Evolutionary conservation across 2,329 filamentous ascomycete genomes (phyloP).

Genomic region (Emergomyces orientalis): DNA sequence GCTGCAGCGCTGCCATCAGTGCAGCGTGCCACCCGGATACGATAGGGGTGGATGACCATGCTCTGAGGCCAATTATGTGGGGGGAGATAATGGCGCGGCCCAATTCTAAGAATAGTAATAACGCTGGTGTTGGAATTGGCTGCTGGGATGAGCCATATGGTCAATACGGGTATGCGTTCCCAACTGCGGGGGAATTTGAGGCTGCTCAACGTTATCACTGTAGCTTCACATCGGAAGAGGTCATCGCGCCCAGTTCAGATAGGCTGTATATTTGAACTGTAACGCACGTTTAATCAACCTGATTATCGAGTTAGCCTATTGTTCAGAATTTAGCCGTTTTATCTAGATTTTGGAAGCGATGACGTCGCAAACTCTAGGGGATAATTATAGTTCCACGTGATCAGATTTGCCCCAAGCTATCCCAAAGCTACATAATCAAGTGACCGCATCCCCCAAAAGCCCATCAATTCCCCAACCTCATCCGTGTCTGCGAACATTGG

Average conservation of each 20-base stretch:
- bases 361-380: not conserved
- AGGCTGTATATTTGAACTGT: not conserved
- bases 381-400: not conserved
- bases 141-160: not conserved
- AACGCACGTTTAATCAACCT: not conserved
- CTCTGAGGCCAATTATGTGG: not conserved
- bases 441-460: not conserved
- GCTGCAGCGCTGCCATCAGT: conserved; percentile 26
- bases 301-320: not conserved
- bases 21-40: conserved; percentile 25
- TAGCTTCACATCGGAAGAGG: not conserved
- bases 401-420: not conserved
- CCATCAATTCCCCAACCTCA: not conserved
- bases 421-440: not conserved
- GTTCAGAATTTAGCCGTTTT: no score
- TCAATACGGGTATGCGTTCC: not conserved
- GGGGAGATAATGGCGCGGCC: not conserved
- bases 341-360: not conserved
- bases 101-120: not conserved
- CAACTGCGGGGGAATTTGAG: not conserved
- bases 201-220: not conserved
- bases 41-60: conserved; percentile 13
- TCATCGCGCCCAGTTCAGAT: not conserved
- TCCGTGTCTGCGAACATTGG: not conserved
- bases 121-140: not conserved